These are phyloP conservation scores for Aspergillus mulundensis DNA, from an alignment of 495 filamentous ascomycete genomes.

Conservation along the genomic window DNA sequence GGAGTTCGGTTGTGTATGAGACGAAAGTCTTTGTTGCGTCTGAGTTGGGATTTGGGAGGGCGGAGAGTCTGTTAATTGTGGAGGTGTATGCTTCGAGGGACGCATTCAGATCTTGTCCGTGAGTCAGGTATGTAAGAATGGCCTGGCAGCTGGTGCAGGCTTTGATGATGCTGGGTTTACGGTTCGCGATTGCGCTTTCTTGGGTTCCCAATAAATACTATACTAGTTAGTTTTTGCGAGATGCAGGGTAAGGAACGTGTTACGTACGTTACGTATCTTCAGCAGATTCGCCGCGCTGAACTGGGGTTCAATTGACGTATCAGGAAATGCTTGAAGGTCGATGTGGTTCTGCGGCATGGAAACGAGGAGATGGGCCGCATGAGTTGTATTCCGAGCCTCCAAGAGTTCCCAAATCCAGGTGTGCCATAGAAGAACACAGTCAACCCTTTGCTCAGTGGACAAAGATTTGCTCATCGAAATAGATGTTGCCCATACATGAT, in stretches of 20 bases:
- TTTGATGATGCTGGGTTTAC: conserved; percentile 40
- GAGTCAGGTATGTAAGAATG: conserved; percentile 60
- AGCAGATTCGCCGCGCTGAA: conserved; percentile 45
- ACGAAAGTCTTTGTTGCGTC: conserved; percentile 30
- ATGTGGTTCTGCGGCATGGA: conserved; percentile 32
- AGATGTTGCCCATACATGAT: conserved; percentile 63
- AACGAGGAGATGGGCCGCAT: conserved; percentile 47
- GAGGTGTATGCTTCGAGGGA: conserved; percentile 49
- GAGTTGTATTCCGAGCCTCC: conserved; percentile 36
- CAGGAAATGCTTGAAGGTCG: conserved; percentile 21
- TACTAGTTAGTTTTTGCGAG: conserved; percentile 11
- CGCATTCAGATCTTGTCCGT: conserved; percentile 25
- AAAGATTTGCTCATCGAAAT: conserved; percentile 52
- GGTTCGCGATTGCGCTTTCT: conserved; percentile 51
- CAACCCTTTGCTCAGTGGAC: conserved; percentile 29
- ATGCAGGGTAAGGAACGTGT: not conserved
- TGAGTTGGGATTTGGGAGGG: conserved; percentile 27
- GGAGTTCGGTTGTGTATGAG: conserved; percentile 43
- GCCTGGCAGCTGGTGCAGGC: conserved; percentile 57
- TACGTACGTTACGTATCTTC: conserved; percentile 48
- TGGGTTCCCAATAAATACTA: conserved; percentile 54
- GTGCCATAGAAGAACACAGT: conserved; percentile 58
- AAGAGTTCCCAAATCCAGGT: conserved; percentile 72
- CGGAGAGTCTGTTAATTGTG: conserved; percentile 38
- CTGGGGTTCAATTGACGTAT: conserved; percentile 13